A percentile compares a stretch with the other conserved stretches of the same genome.
phyloP scores from a whole-genome alignment of 225 moss, liverwort and hornwort species.

The Bryum argenteum region DNA sequence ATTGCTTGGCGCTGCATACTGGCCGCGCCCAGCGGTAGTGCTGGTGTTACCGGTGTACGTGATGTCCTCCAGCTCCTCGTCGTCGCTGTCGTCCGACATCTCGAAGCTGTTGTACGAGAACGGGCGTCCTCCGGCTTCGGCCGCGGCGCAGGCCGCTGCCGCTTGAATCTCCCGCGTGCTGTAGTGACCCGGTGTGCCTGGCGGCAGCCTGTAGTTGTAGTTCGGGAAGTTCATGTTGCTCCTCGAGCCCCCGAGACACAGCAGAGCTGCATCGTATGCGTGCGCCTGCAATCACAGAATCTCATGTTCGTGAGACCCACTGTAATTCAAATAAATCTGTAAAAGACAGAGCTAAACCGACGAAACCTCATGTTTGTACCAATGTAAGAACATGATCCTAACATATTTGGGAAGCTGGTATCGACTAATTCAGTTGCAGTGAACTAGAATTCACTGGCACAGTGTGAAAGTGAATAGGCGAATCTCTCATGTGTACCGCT shows the following conservation, averaged over 20 bases:
- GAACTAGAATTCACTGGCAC: not conserved
- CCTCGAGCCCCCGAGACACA: conserved; percentile 41
- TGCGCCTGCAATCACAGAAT: conserved; percentile 40
- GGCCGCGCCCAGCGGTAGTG: not conserved
- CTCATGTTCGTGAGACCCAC: not conserved
- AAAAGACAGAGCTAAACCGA: not conserved
- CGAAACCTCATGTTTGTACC: not conserved
- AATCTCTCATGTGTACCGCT: no score
- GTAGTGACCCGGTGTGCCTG: conserved; percentile 41
- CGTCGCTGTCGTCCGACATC: conserved; percentile 47
- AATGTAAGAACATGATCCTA: not conserved
- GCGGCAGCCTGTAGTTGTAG: conserved; percentile 36
- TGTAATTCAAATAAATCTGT: no score
- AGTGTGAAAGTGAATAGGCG: no score
- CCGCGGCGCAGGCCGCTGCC: conserved; percentile 47
- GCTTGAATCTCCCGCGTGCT: conserved; percentile 53
- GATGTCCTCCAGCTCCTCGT: conserved; percentile 46
- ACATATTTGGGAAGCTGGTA: not conserved
- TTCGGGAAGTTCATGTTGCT: conserved; percentile 53
- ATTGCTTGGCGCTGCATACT: conserved; percentile 16
- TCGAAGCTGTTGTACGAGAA: conserved; percentile 56
- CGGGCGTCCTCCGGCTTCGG: conserved; percentile 36
- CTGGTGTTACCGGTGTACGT: conserved; percentile 33
- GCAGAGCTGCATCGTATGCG: conserved; percentile 55
- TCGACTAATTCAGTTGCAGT: no score